Evolutionary conservation across 768 basidiomycete species (phyloP).

Genomic region (Goffeauzyma gilvescens): DNA sequence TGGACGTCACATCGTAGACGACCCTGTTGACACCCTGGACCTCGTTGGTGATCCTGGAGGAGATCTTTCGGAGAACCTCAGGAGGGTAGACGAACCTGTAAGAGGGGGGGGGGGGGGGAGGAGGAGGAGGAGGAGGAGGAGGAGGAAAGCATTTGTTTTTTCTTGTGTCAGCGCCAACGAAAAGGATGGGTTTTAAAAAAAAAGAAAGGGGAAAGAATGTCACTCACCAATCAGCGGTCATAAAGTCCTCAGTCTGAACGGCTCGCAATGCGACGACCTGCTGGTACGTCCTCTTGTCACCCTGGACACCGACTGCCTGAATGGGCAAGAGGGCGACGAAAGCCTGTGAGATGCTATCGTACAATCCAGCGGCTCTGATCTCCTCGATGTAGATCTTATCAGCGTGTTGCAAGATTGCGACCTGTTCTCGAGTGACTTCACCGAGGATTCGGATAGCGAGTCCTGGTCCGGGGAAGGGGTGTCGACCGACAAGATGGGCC

Average conservation of each 20-base stretch:
- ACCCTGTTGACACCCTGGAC: constrained; percentile 84
- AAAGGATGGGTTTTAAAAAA: neutral
- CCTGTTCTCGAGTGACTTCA: constrained; percentile 81
- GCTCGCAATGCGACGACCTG: constrained; percentile 92
- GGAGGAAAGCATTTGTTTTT: neutral
- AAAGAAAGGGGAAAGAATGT: neutral
- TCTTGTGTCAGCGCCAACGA: too few species aligned
- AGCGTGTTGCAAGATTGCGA: constrained; percentile 62
- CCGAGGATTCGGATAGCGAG: constrained; percentile 96
- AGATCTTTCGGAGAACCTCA: constrained; percentile 70
- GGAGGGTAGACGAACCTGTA: constrained; percentile 90
- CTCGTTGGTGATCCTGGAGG: constrained; percentile 93
- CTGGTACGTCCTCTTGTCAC: constrained; percentile 87
- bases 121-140: neutral
- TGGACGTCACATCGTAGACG: constrained; percentile 79
- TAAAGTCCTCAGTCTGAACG: constrained; percentile 95
- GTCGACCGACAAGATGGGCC: constrained; percentile 76
- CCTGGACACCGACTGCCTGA: constrained; percentile 93
- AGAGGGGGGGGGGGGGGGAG: neutral
- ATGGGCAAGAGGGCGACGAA: constrained; percentile 93
- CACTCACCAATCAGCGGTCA: constrained; percentile 92
- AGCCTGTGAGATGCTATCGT: constrained; percentile 85
- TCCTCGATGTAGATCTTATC: constrained; percentile 96
- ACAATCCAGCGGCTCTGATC: constrained; percentile 77
- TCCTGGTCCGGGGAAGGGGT: constrained; percentile 97